Evolutionary conservation across 306 rosid species (phyloP).

Genomic region (Ormosia emarginata): DNA sequence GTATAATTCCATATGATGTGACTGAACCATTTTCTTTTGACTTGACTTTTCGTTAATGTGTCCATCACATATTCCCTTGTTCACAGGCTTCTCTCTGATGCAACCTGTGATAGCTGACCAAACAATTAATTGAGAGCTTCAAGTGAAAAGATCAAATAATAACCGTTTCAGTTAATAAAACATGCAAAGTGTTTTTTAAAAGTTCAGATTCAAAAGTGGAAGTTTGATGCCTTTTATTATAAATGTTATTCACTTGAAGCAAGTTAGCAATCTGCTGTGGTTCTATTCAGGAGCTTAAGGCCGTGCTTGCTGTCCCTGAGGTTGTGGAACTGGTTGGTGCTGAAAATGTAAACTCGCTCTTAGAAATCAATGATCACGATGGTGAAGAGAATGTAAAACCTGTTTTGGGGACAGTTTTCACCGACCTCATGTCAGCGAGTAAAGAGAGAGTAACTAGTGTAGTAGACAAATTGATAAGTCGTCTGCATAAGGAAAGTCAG

Average conservation of each 20-base stretch:
- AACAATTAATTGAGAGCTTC: background rate
- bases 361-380: slow-evolving; percentile 32
- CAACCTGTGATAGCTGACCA: background rate
- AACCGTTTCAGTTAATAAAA: background rate
- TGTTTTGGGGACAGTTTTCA: slow-evolving; percentile 45
- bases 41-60: background rate
- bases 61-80: background rate
- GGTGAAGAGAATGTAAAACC: slow-evolving; percentile 46
- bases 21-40: background rate
- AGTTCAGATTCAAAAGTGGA: background rate
- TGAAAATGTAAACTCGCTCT: slow-evolving; percentile 39
- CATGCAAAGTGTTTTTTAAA: background rate
- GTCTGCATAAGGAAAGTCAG: slow-evolving; percentile 54
- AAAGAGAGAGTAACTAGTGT: slow-evolving; percentile 33
- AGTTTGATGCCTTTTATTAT: background rate
- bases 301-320: slow-evolving; percentile 64
- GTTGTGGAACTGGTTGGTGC: slow-evolving; percentile 52
- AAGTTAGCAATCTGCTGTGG: slow-evolving; percentile 7
- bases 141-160: background rate
- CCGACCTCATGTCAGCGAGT: slow-evolving; percentile 59
- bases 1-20: background rate
- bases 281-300: slow-evolving; percentile 61
- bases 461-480: slow-evolving; percentile 43
- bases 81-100: background rate
- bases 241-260: background rate